Conservation (phyloP, 768 basidiomycete species). For the Porpolomopsis calyptriformis region DNA sequence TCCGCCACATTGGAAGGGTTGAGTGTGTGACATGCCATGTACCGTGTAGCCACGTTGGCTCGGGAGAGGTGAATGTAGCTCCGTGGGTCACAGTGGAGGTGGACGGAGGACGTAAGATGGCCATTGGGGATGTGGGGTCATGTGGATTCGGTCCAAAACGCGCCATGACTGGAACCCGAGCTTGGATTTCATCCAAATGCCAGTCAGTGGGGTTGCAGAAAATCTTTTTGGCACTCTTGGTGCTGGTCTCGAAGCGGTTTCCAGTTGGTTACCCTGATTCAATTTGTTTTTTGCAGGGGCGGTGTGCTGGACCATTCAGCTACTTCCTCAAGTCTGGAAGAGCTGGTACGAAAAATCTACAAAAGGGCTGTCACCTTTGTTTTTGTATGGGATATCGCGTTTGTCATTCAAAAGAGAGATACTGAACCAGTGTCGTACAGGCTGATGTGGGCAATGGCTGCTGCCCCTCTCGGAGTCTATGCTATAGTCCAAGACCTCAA, state of each 20-base stretch:
- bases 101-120: neutral
- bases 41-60: constrained; percentile 2
- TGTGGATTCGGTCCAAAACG: too few relatives aligned
- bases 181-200: too few relatives aligned
- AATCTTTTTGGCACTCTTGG: constrained; percentile 65
- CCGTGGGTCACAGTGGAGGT: neutral
- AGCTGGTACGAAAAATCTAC: constrained; percentile 58
- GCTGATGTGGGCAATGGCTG: constrained; percentile 51
- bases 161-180: too few relatives aligned
- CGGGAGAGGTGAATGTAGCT: neutral
- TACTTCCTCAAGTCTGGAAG: constrained; percentile 68
- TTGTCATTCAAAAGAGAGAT: too few relatives aligned
- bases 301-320: constrained; percentile 54
- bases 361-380: constrained; percentile 53
- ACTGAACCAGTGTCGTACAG: constrained; percentile 23
- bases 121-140: neutral
- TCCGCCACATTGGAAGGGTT: constrained; percentile 7
- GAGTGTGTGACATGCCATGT: constrained; percentile 6
- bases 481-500: constrained; percentile 52
- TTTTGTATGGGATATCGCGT: constrained; percentile 46
- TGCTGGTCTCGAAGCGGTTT: constrained; percentile 18
- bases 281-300: constrained; percentile 33
- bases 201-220: too few relatives aligned
- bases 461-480: constrained; percentile 59
- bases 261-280: neutral